Evolutionary conservation across 441 rosid species (phyloP).

Genomic region (Adansonia madagascariensis): DNA sequence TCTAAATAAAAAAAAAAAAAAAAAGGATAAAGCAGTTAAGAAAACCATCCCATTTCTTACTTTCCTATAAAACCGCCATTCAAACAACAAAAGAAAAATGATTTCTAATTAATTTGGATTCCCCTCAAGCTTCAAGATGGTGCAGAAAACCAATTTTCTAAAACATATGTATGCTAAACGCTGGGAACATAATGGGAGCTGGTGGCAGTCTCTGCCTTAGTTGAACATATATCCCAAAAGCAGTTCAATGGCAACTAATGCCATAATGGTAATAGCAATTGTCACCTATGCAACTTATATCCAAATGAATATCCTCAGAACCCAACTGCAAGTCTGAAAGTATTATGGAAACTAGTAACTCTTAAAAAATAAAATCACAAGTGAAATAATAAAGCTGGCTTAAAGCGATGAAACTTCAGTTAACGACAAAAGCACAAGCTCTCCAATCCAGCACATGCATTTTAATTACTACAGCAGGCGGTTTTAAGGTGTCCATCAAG

Average conservation of each 20-base stretch:
- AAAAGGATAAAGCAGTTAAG: constrained; percentile 4
- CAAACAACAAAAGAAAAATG: constrained; percentile 20
- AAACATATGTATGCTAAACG: background rate
- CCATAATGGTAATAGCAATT: background rate
- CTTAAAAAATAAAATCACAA: background rate
- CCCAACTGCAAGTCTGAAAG: constrained; percentile 19
- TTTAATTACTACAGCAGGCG: background rate
- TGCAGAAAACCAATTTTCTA: background rate
- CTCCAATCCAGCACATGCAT: constrained; percentile 2
- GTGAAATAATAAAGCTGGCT: background rate
- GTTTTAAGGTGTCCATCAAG: constrained; percentile 1
- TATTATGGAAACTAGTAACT: background rate
- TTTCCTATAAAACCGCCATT: background rate
- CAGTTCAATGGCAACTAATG: background rate
- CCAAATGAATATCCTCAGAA: constrained; percentile 16
- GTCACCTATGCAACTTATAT: background rate
- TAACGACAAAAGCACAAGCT: background rate
- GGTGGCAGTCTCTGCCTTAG: background rate
- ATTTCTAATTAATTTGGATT: background rate
- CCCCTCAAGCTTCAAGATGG: background rate
- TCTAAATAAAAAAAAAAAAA: no score
- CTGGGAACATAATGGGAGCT: background rate
- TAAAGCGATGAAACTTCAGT: background rate
- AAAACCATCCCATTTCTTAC: background rate
- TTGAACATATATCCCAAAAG: background rate